These are phyloP conservation scores for Steccherinum ochraceum DNA, from an alignment of 768 basidiomycete species.

Conservation along the genomic window DNA sequence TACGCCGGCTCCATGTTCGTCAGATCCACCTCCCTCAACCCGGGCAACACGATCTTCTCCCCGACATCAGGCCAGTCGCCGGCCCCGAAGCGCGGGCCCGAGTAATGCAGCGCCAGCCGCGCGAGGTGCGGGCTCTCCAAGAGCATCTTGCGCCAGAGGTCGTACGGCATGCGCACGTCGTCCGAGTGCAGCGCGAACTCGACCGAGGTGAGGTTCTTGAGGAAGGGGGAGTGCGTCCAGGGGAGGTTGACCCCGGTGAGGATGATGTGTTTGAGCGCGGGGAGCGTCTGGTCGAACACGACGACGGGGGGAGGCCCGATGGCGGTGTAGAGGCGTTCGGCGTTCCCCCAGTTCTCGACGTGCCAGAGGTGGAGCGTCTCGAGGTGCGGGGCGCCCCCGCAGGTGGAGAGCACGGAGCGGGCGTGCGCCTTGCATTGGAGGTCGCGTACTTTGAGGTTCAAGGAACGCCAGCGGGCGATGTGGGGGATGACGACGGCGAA, in stretches of 20 bases:
- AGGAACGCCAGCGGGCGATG: constrained; percentile 50
- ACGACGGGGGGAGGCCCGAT: constrained; percentile 55
- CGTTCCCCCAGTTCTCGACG: constrained; percentile 48
- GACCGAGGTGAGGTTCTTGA: constrained; percentile 41
- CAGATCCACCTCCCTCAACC: constrained; percentile 41
- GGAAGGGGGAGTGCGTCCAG: constrained; percentile 52
- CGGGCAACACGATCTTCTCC: constrained; percentile 24
- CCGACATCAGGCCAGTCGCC: constrained; percentile 29
- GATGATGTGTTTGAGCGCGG: constrained; percentile 46
- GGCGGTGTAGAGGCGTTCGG: constrained; percentile 45
- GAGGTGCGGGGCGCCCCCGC: constrained; percentile 48
- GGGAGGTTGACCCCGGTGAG: constrained; percentile 63
- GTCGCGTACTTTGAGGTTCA: constrained; percentile 54
- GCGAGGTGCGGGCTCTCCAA: constrained; percentile 39
- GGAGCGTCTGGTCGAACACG: constrained; percentile 48
- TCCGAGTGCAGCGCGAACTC: constrained; percentile 58
- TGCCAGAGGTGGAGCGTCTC: constrained; percentile 60
- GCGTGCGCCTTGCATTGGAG: constrained; percentile 52
- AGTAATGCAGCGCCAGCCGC: constrained; percentile 49
- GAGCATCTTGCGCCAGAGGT: constrained; percentile 50
- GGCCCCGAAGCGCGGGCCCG: constrained; percentile 45
- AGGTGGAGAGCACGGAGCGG: constrained; percentile 41
- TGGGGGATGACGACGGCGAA: constrained; percentile 30
- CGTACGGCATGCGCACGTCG: constrained; percentile 49
- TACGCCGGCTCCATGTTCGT: constrained; percentile 53